Base-by-base conservation (phyloP, 495 filamentous ascomycete species). In the Tuber indicum region DNA sequence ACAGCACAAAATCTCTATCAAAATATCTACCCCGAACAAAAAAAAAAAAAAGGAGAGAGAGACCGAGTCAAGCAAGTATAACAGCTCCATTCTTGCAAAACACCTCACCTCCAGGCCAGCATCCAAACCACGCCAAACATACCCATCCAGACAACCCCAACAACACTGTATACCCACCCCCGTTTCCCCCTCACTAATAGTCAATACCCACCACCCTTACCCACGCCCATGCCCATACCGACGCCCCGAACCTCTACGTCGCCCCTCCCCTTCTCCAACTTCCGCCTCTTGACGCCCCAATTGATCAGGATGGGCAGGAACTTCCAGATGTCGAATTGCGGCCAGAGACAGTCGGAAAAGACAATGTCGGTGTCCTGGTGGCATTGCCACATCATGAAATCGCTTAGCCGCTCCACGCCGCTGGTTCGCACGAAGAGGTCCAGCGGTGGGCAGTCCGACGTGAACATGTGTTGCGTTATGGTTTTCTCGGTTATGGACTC, bases 311-410 rank as follows among this genome's bases (percentile, higher is more conserved):
- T 94, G 0, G 96, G 96, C 42, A 99, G 81, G 85, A 99, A 98
- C 69, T 93, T 87, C 94, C 94, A 96, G 17, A 99, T 87, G 82
- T 96, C 94, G 79, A 99, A 97, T 79, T 98, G 94, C 6, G 96
- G 96, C 96, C 96, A 99, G 69, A 98, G 85, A 75, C 93, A 95
- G 75, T 97, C 89, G 62, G 97, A 84, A 85, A 98, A 99, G 58
- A 93, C 92, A 74, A 98, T 91, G 74, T 97, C 91, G 0, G 96
- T 98, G 69, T 95, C 87, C 81, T 96, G 88, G 80, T 98, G 94
- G 81, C 92, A 94, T 85, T 99, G 96, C 96, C 96, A 99, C 73
- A 99, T 90, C 94, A 99, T 94, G 82, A 98, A 99, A 82, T 99
- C 96, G 81, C 93, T 97, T 75, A 99, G 85, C 36, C 96, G 88